phyloP scores from a whole-genome alignment of 2,329 filamentous ascomycete genomes.

The Colletotrichum liriopes region DNA sequence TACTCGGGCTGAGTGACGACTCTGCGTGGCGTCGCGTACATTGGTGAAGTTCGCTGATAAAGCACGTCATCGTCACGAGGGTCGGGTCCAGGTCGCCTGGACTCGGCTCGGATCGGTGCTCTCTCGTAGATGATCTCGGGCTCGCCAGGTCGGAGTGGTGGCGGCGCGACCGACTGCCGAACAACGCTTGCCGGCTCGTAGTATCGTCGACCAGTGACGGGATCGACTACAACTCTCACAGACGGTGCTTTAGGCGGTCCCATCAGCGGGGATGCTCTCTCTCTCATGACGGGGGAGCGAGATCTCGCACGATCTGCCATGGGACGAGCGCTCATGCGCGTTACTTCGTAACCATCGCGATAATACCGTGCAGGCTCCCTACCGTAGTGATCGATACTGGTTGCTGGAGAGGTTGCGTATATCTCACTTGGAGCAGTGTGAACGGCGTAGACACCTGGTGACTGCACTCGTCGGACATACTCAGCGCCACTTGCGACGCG shows the following conservation, averaged over 20 bases:
- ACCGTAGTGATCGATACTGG: slow-evolving; percentile 61
- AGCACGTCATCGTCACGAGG: slow-evolving; percentile 67
- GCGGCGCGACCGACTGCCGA: slow-evolving; percentile 69
- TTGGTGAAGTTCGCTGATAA: slow-evolving; percentile 68
- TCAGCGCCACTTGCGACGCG: slow-evolving; percentile 50
- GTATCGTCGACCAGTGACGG: slow-evolving; percentile 85
- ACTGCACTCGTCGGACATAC: slow-evolving; percentile 56
- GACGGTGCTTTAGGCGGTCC: slow-evolving; percentile 67
- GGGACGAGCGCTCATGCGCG: slow-evolving; percentile 65
- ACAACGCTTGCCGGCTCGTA: slow-evolving; percentile 66
- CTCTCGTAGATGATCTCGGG: slow-evolving; percentile 78
- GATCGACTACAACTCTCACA: slow-evolving; percentile 82
- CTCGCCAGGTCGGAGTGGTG: slow-evolving; percentile 58
- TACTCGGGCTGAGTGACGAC: slow-evolving; percentile 76
- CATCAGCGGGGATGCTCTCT: slow-evolving; percentile 65
- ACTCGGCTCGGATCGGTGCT: slow-evolving; percentile 65
- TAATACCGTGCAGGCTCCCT: slow-evolving; percentile 61
- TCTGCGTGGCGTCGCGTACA: slow-evolving; percentile 65
- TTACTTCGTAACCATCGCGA: slow-evolving; percentile 58
- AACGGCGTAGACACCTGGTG: slow-evolving; percentile 55
- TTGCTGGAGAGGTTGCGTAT: slow-evolving; percentile 57
- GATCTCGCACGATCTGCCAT: slow-evolving; percentile 65
- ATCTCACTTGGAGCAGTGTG: slow-evolving; percentile 57
- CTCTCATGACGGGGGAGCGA: slow-evolving; percentile 62
- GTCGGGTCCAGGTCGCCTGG: slow-evolving; percentile 64